These are phyloP conservation scores for Neurospora sp. DNA, from an alignment of 495 filamentous ascomycete species.

Conservation along the genomic window DNA sequence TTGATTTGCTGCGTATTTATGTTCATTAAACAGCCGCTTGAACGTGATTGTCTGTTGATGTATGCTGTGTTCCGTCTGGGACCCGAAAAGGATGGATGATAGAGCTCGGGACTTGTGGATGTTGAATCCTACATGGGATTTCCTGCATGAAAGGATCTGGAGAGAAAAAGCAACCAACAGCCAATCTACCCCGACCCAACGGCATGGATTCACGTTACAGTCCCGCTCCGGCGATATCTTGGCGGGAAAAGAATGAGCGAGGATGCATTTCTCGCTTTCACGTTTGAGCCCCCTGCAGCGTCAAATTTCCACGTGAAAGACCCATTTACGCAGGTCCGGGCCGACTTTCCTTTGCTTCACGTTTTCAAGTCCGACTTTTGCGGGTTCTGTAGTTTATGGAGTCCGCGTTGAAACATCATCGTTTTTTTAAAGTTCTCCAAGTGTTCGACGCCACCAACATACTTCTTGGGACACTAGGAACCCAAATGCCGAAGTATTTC, in stretches of 20 bases:
- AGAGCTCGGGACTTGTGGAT: neutral
- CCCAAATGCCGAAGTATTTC: neutral
- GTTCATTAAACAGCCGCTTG: neutral
- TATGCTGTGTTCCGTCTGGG: neutral
- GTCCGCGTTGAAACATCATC: neutral
- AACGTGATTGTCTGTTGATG: neutral
- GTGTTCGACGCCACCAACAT: neutral
- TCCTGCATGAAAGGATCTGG: neutral
- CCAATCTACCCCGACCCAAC: neutral
- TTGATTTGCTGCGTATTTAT: neutral
- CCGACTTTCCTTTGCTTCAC: neutral
- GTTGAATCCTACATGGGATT: neutral
- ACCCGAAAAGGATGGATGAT: neutral
- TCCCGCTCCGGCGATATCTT: neutral
- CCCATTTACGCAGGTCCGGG: neutral
- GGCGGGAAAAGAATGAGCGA: neutral
- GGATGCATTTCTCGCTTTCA: neutral
- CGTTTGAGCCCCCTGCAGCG: neutral
- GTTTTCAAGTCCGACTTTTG: neutral
- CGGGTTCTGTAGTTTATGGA: neutral
- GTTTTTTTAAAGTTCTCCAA: neutral
- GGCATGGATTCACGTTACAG: neutral
- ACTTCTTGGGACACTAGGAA: neutral
- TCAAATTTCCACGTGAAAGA: neutral
- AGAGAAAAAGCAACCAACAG: neutral